Evolutionary conservation across 169 alveolate genomes (phyloP).

Genomic region (Eimeria falciformis): DNA sequence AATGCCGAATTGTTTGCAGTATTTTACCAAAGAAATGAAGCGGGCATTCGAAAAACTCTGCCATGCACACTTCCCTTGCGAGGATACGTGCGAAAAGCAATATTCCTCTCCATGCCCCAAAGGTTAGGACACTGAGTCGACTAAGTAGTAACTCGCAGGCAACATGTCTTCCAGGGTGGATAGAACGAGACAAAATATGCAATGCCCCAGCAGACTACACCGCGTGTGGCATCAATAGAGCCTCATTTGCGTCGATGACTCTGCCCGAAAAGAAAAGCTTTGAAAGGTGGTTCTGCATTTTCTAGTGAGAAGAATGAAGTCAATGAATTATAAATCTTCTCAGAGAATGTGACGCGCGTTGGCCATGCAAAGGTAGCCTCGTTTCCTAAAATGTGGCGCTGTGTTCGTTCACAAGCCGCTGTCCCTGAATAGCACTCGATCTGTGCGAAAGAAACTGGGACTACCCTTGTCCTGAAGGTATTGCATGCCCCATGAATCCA

Average conservation of each 20-base stretch:
- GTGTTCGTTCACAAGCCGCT: neutral
- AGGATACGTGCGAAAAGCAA: slow-evolving; percentile 61
- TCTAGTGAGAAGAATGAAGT: neutral
- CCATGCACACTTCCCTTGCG: slow-evolving; percentile 69
- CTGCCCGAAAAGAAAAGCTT: neutral
- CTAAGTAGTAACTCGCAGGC: neutral
- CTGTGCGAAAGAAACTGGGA: slow-evolving; percentile 57
- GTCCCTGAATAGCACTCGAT: slow-evolving; percentile 19
- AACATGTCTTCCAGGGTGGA: neutral
- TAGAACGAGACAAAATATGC: neutral
- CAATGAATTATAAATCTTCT: neutral
- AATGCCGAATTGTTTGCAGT: neutral
- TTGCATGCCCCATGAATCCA: neutral
- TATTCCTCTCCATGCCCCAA: slow-evolving; percentile 49
- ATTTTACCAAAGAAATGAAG: slow-evolving; percentile 66
- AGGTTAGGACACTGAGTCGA: slow-evolving; percentile 6
- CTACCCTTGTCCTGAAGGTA: slow-evolving; percentile 68
- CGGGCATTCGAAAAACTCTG: slow-evolving; percentile 31
- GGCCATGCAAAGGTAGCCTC: slow-evolving; percentile 38
- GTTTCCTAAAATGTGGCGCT: neutral
- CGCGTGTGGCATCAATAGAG: slow-evolving; percentile 10
- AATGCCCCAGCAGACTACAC: neutral
- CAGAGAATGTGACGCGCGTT: slow-evolving; percentile 33
- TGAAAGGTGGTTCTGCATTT: neutral
- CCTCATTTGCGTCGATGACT: neutral